phyloP scores from a whole-genome alignment of 352 stramenopile genomes.

The Globisporangium alternatum region DNA sequence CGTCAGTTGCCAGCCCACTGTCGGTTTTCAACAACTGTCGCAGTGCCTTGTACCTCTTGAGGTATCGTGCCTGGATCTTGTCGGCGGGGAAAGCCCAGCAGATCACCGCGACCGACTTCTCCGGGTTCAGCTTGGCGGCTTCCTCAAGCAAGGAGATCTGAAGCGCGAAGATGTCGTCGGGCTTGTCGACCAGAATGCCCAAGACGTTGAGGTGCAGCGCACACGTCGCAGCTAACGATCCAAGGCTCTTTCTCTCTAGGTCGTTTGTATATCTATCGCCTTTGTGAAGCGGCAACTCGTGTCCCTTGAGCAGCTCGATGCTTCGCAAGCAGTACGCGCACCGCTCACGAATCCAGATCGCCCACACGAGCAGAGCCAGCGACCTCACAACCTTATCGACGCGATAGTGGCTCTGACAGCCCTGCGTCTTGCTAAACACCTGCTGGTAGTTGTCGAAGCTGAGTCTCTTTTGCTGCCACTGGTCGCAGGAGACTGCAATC shows the following conservation, averaged over 20 bases:
- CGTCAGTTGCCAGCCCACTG: background rate
- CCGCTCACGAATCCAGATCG: constrained; percentile 43
- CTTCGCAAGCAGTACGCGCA: constrained; percentile 21
- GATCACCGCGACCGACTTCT: constrained; percentile 25
- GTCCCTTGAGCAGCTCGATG: constrained; percentile 15
- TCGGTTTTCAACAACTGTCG: constrained; percentile 16
- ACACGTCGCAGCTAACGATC: constrained; percentile 32
- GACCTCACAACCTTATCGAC: constrained; percentile 28
- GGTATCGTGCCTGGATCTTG: constrained; percentile 28
- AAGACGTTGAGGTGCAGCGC: constrained; percentile 39
- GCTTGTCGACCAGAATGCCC: constrained; percentile 14
- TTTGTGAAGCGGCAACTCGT: background rate
- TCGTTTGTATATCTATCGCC: background rate
- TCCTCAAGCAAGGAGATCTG: constrained; percentile 44
- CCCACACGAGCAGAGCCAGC: constrained; percentile 30
- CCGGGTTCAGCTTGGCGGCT: constrained; percentile 20
- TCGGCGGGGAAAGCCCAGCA: constrained; percentile 28
- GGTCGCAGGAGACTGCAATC: constrained; percentile 10
- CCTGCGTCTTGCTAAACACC: background rate
- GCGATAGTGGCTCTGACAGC: constrained; percentile 2
- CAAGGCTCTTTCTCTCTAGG: constrained; percentile 8
- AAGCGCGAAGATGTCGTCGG: constrained; percentile 26
- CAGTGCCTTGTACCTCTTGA: constrained; percentile 34
- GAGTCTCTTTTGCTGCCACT: constrained; percentile 7
- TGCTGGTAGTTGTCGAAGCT: constrained; percentile 7